phyloP scores from a whole-genome alignment of 2,329 filamentous ascomycete species.

The Monosporascus sp. region DNA sequence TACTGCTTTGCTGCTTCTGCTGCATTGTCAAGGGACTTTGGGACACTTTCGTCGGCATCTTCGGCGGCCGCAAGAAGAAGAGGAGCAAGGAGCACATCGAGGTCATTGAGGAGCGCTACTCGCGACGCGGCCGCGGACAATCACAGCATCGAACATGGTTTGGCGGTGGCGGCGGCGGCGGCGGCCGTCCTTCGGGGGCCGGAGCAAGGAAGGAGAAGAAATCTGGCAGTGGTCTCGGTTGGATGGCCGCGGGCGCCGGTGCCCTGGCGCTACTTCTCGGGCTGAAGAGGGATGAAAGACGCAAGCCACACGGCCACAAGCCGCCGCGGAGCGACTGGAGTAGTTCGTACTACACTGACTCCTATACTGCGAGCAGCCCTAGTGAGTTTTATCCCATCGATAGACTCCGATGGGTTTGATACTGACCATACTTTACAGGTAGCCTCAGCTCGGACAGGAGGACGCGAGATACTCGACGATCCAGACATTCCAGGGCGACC shows the following conservation, averaged over 20 bases:
- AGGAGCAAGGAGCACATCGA: conserved; percentile 50
- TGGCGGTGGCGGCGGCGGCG: conserved; percentile 39
- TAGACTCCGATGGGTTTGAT: conserved; percentile 17
- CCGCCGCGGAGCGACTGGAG: conserved; percentile 38
- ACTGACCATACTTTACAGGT: conserved; percentile 30
- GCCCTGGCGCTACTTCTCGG: conserved; percentile 51
- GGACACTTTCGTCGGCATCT: conserved; percentile 52
- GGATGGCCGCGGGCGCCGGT: conserved; percentile 47
- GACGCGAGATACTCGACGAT: conserved; percentile 30
- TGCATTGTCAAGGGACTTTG: conserved; percentile 61
- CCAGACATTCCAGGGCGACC: conserved; percentile 21
- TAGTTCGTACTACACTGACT: conserved; percentile 50
- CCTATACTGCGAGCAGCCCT: conserved; percentile 44
- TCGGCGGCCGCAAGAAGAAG: conserved; percentile 49
- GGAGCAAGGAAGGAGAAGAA: conserved; percentile 41
- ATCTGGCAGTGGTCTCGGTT: conserved; percentile 39
- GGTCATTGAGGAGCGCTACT: conserved; percentile 58
- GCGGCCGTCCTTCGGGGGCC: conserved; percentile 33
- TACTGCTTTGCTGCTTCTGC: conserved; percentile 69
- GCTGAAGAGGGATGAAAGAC: conserved; percentile 39
- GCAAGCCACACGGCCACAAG: conserved; percentile 36
- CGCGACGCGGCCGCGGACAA: conserved; percentile 42
- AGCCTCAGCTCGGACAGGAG: conserved; percentile 42
- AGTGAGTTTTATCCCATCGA: conserved; percentile 39
- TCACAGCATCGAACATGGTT: conserved; percentile 54